Evolutionary conservation across 768 basidiomycete genomes (phyloP).

Genomic region (Termitomyces sp.): DNA sequence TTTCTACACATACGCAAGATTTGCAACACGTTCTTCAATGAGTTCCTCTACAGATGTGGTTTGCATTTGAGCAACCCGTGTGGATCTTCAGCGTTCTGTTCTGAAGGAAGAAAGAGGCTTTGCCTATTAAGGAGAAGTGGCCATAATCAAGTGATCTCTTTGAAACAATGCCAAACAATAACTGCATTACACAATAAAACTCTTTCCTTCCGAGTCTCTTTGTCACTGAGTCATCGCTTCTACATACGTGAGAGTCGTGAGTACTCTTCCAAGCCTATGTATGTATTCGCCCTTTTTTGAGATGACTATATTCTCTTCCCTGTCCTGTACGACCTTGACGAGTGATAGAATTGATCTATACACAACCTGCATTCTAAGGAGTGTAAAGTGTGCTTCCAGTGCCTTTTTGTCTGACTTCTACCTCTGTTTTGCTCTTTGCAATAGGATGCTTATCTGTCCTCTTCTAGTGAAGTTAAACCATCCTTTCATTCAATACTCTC

Average conservation of each 20-base stretch:
- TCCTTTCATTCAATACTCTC: no score
- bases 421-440: constrained; percentile 3
- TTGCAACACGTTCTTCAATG: constrained; percentile 41
- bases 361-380: constrained; percentile 61
- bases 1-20: constrained; percentile 33
- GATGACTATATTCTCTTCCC: constrained; percentile 87
- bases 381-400: constrained; percentile 81
- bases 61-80: constrained; percentile 6
- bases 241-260: background rate
- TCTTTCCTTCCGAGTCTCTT: background rate
- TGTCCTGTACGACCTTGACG: constrained; percentile 88
- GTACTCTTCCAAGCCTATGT: constrained; percentile 4
- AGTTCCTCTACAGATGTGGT: constrained; percentile 26
- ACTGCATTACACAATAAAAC: no score
- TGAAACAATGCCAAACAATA: constrained; percentile 1
- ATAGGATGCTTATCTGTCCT: background rate
- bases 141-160: constrained; percentile 3
- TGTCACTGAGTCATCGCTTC: no score
- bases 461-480: background rate
- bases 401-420: constrained; percentile 71
- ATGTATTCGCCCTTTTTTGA: background rate
- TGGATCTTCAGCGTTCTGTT: background rate
- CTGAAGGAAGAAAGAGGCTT: background rate
- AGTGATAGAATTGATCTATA: constrained; percentile 74
- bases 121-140: constrained; percentile 14